Evolutionary conservation across 805 yeast genomes (phyloP), one percentile per base, ranked within the genome.

Genomic region (Candida pseudofarinosa): DNA sequence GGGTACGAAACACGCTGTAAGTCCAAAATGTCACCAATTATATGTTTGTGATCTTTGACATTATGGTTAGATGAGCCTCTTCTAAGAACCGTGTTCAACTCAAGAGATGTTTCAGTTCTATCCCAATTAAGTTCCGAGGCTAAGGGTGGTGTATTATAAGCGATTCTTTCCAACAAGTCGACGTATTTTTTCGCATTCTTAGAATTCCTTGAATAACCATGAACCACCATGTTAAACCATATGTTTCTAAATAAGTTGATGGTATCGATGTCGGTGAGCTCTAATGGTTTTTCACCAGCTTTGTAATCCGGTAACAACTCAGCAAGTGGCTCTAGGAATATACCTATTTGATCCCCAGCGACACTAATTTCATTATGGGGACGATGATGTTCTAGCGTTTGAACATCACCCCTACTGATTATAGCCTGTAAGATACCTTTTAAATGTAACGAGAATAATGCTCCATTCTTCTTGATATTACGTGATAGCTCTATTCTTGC

Each of bases 191-290:
- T 63, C 13, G 79, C 74, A 55, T 81, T 67, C 12, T 70, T 68
- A 0, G 93, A 81, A 31, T 71, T 71, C 42, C 71, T 70, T n/a
- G 80, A 76, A 58, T 82, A 88, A 0, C 99, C 99, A 62, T 93
- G 96, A 19, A 90, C 85, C 3, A 83, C 91, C 74, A 93, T 71
- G 56, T 91, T 93, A 61, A 88, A 88, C 99, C 99, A 93, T 35
- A 88, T 80, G 61, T 93, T 85, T 56, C 95, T 77, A 69, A 91
- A 88, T 45, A 82, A 67, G 37, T 76, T 73, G 38, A 80, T 67
- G 1, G 80, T 67, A 1, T 67, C 67, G 33, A 78, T 77, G 48
- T 83, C 79, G 6, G 58, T 52, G 14, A 65, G 63, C 17, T 55
- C 50, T 60, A 54, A 74, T 0, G 85, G 80, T 4, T 57, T 51